These are phyloP conservation scores for Hibiscus trionum DNA, from an alignment of 345 rosid genomes.

Conservation along the genomic window DNA sequence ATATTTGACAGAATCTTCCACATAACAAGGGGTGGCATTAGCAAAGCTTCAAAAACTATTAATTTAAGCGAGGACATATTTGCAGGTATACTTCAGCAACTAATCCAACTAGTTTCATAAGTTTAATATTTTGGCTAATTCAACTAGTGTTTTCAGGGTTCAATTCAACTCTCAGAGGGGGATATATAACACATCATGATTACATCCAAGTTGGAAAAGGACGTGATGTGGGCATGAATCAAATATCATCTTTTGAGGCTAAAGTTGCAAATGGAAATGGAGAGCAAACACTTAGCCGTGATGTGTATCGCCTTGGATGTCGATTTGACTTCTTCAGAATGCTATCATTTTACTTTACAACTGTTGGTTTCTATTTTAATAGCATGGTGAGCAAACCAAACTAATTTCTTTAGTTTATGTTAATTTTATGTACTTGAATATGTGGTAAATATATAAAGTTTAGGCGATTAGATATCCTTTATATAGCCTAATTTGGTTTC, in stretches of 20 bases:
- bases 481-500: conserved; percentile 2
- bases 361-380: conserved; percentile 93
- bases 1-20: conserved; percentile 95
- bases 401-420: neutral
- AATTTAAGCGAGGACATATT: conserved; percentile 93
- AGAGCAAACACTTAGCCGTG: conserved; percentile 96
- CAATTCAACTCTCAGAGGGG: conserved; percentile 88
- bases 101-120: neutral
- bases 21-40: conserved; percentile 94
- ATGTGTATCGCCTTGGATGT: conserved; percentile 84
- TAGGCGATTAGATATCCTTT: neutral
- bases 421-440: neutral
- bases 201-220: conserved; percentile 98
- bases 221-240: conserved; percentile 96
- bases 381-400: conserved; percentile 64
- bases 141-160: conserved; percentile 40
- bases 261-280: conserved; percentile 97
- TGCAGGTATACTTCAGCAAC: conserved; percentile 11
- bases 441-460: neutral
- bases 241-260: conserved; percentile 83
- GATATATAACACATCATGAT: conserved; percentile 84
- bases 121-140: neutral
- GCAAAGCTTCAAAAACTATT: conserved; percentile 92
- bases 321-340: conserved; percentile 92
- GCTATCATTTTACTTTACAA: conserved; percentile 94